A percentile compares a stretch with the other conserved stretches of the same genome.
Conservation (phyloP, 805 yeast genomes). For the Saccharomycopsis sp. region DNA sequence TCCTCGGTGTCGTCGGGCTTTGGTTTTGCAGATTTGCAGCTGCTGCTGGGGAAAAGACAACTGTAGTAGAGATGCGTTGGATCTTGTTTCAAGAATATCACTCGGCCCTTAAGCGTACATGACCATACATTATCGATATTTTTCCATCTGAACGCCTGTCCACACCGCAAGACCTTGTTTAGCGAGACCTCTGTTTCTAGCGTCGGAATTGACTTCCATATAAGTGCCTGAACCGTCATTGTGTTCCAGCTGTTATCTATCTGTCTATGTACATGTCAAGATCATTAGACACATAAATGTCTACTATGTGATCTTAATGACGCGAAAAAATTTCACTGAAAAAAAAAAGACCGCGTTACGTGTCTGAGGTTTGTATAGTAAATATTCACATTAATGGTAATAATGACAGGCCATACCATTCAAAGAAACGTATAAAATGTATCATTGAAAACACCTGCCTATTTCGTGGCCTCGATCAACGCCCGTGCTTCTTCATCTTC, state of each 20-base stretch:
- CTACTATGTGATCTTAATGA: too few relatives aligned
- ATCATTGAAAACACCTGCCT: not conserved
- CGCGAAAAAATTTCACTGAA: not conserved
- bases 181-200: constrained; percentile 44
- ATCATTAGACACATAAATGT: too few relatives aligned
- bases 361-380: too few relatives aligned
- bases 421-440: not conserved
- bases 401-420: too few relatives aligned
- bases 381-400: too few relatives aligned
- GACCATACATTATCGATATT: constrained; percentile 58
- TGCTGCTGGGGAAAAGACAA: constrained; percentile 29
- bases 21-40: not conserved
- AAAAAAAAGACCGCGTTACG: too few relatives aligned
- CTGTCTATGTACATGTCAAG: not conserved
- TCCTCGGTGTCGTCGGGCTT: constrained; percentile 30
- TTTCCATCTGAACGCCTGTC: constrained; percentile 82
- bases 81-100: constrained; percentile 62
- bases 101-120: constrained; percentile 50
- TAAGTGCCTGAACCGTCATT: constrained; percentile 7
- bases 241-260: constrained; percentile 13
- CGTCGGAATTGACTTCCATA: constrained; percentile 18
- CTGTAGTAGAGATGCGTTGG: constrained; percentile 45
- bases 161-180: constrained; percentile 66
- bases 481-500: constrained; percentile 21
- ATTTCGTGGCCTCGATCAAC: constrained; percentile 13